Evolutionary conservation across 2,329 filamentous ascomycete species (phyloP).

Genomic region (Alternaria sp.): DNA sequence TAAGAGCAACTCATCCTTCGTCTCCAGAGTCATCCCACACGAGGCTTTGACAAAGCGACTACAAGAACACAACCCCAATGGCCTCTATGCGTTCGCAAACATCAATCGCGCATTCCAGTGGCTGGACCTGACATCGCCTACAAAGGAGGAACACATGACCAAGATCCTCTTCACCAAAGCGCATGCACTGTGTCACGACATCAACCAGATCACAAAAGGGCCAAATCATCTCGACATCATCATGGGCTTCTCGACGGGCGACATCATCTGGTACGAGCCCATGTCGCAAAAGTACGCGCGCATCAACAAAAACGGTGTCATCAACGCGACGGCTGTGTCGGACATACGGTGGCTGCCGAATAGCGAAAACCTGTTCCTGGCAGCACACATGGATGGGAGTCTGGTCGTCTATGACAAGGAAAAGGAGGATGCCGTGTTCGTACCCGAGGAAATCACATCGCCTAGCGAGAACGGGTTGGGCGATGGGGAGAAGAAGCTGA

Average conservation of each 20-base stretch:
- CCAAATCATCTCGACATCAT: constrained; percentile 84
- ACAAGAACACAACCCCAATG: constrained; percentile 78
- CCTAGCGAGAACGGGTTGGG: constrained; percentile 36
- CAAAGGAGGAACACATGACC: constrained; percentile 86
- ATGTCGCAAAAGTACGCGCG: constrained; percentile 95
- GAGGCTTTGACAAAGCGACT: constrained; percentile 81
- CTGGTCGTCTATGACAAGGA: constrained; percentile 97
- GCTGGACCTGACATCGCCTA: constrained; percentile 83
- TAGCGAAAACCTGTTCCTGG: constrained; percentile 91
- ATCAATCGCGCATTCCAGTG: constrained; percentile 96
- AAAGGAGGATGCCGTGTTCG: constrained; percentile 85
- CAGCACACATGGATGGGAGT: constrained; percentile 89
- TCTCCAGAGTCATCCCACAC: constrained; percentile 93
- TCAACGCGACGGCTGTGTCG: constrained; percentile 84
- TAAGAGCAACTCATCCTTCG: constrained; percentile 98
- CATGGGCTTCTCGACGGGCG: constrained; percentile 94
- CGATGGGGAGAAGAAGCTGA: constrained; percentile 44
- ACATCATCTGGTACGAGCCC: constrained; percentile 98
- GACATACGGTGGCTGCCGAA: constrained; percentile 93
- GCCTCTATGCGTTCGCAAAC: constrained; percentile 91
- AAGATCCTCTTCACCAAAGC: constrained; percentile 98
- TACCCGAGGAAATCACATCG: constrained; percentile 66
- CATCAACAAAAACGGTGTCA: constrained; percentile 94
- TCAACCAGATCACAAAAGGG: constrained; percentile 84
- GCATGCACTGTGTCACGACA: constrained; percentile 92